Base-by-base conservation (phyloP, 805 yeast species). In the Lachancea thermotolerans region DNA sequence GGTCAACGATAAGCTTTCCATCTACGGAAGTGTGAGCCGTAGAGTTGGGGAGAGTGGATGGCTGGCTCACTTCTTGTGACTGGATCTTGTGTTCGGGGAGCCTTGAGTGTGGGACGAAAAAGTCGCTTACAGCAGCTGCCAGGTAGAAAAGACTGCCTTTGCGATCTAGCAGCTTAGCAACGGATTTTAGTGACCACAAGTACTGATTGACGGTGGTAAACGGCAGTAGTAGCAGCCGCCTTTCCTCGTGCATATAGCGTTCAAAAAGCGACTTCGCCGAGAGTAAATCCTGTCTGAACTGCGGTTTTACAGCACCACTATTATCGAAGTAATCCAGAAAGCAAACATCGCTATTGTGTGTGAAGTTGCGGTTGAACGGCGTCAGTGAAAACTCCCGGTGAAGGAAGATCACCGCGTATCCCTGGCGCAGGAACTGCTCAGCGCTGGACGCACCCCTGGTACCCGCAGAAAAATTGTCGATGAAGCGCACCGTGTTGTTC, bases 111-210 rank as follows among this genome's bases (percentile, higher is more conserved):
- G 99, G 99, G 35, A 93, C 73, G 67, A 90, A 93, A 66, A 93
- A 93, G 62, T 93, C 99, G 7, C 96, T 86, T 0, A 93, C 99
- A 0, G 99, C 99, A 8, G 99, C 98, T 0, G 99, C 99, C 43
- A 93, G 71, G 60, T 83, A 93, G 60, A 91, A 87, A 35, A 93
- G 62, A 0, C 89, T 86, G 2, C 80, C 84, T 34, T 77, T 62
- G 3, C 67, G 66, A 43, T 80, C 75, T 57, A 91, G 63, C 36
- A 73, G 70, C 50, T 74, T 73, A 1, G 93, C 82, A 9, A 86
- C 70, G 32, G 79, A 67, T 51, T 81, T 79, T 52, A 93, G 70
- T 0, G 96, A 87, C 73, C 86, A 91, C 45, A 93, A 67, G 56
- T 93, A 93, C 62, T 93, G 97, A 60, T 87, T 89, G 14, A 93